Evolutionary conservation across 805 yeast species (phyloP).

Genomic region (Deakozyma indianensis): DNA sequence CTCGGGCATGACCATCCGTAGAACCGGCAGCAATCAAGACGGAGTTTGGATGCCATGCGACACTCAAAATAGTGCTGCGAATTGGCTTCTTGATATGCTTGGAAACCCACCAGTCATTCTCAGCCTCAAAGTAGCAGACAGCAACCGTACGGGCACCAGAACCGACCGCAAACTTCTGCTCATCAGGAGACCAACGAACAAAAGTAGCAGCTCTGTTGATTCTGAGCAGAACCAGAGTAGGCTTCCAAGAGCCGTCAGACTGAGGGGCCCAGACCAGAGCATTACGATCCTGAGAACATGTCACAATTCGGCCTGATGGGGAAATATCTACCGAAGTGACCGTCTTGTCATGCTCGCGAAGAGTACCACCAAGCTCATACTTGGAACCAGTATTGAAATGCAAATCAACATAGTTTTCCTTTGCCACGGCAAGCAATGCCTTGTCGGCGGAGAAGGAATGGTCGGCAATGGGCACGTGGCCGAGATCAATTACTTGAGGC

Average conservation of each 20-base stretch:
- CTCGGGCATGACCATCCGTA: conserved; percentile 84
- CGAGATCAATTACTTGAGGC: conserved; percentile 39
- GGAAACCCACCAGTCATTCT: conserved; percentile 99
- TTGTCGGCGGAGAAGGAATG: conserved; percentile 72
- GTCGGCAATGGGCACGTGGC: conserved; percentile 78
- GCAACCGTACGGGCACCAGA: conserved; percentile 91
- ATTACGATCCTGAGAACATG: conserved; percentile 95
- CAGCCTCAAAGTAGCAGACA: conserved; percentile 88
- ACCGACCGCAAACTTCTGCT: conserved; percentile 94
- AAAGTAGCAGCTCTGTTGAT: conserved; percentile 91
- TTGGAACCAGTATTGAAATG: conserved; percentile 40
- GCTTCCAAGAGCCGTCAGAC: conserved; percentile 51
- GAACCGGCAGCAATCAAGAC: conserved; percentile 83
- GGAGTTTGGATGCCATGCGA: conserved; percentile 89
- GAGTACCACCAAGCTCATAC: conserved; percentile 50
- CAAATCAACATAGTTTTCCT: conserved; percentile 60
- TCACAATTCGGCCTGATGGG: conserved; percentile 66
- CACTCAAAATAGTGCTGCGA: conserved; percentile 66
- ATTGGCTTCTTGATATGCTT: conserved; percentile 95
- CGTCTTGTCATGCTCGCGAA: conserved; percentile 80
- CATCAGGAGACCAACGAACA: conserved; percentile 90
- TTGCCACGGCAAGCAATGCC: conserved; percentile 62
- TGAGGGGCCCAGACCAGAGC: conserved; percentile 90
- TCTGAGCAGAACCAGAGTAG: conserved; percentile 82
- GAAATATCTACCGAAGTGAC: conserved; percentile 93